phyloP scores from a whole-genome alignment of 495 filamentous ascomycete species.

The Antarctomyces pellizariae region DNA sequence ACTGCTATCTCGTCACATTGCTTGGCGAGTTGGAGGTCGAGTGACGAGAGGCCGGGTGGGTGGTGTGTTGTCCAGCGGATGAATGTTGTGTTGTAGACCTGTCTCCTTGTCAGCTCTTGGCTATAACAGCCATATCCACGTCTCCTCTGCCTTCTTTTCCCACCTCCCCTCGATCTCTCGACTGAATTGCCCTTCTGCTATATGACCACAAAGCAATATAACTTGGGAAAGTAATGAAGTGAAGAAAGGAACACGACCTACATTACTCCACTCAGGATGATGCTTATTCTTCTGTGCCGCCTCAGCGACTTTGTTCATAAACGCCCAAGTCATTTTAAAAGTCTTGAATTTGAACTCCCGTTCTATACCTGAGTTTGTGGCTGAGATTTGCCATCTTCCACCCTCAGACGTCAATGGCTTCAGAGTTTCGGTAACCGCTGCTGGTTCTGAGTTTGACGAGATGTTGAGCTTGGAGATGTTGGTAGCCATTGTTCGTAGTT shows the following conservation, averaged over 20 bases:
- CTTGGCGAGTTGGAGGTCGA: constrained; percentile 39
- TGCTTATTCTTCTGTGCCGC: constrained; percentile 32
- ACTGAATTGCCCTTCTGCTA: too few relatives aligned
- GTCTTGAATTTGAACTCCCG: constrained; percentile 36
- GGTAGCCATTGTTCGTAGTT: too few relatives aligned
- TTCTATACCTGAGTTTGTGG: constrained; percentile 28
- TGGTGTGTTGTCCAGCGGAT: constrained; percentile 58
- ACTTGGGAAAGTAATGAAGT: neutral
- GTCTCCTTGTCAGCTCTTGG: constrained; percentile 1
- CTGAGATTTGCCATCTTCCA: constrained; percentile 26
- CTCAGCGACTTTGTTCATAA: constrained; percentile 33
- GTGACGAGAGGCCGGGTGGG: constrained; percentile 41
- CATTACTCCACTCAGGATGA: constrained; percentile 43
- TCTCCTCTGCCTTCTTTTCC: too few relatives aligned
- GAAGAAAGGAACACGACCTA: constrained; percentile 11
- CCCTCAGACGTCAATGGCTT: constrained; percentile 7
- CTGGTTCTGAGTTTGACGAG: constrained; percentile 6
- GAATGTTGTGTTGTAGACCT: constrained; percentile 36
- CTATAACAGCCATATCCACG: too few relatives aligned
- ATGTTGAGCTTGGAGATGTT: constrained; percentile 2
- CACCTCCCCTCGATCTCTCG: too few relatives aligned
- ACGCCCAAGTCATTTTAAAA: constrained; percentile 38
- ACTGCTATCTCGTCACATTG: constrained; percentile 37
- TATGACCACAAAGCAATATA: too few relatives aligned
- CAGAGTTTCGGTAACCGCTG: constrained; percentile 4